Conservation (phyloP, 495 filamentous ascomycete genomes). For the Beverwykella pulmonaria region DNA sequence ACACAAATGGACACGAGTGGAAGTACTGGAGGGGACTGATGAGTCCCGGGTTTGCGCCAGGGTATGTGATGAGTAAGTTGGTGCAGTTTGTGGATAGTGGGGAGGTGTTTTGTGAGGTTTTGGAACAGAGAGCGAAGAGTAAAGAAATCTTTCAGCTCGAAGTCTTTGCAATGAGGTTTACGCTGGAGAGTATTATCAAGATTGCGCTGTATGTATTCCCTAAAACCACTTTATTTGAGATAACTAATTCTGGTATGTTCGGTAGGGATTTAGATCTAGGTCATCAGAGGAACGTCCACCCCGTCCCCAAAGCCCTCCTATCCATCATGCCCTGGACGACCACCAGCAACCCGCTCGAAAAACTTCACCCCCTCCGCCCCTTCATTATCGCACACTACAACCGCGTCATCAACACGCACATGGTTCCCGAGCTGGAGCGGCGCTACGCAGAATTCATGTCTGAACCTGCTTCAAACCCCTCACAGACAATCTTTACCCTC, state of each 20-base stretch:
- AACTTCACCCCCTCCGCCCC: background rate
- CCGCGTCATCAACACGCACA: background rate
- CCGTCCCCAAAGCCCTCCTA: background rate
- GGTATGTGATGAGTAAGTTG: constrained; percentile 1
- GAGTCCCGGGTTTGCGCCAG: constrained; percentile 11
- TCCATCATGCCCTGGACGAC: background rate
- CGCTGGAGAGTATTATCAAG: constrained; percentile 3
- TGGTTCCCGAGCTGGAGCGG: background rate
- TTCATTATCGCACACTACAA: background rate
- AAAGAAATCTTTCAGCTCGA: background rate
- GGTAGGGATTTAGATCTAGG: background rate
- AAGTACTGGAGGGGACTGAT: constrained; percentile 7
- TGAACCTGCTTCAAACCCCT: background rate
- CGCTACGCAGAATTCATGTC: background rate
- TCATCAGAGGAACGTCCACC: background rate
- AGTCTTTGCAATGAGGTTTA: background rate
- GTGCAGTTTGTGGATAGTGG: background rate
- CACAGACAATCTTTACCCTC: background rate
- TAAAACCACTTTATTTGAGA: background rate
- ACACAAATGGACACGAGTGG: constrained; percentile 6
- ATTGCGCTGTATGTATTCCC: constrained; percentile 5
- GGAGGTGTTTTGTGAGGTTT: background rate
- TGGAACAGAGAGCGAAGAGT: background rate
- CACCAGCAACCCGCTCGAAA: background rate
- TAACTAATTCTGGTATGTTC: background rate